Evolutionary conservation across 192 early-diverging fungal species (phyloP).

Genomic region (Glomus cerebriforme): DNA sequence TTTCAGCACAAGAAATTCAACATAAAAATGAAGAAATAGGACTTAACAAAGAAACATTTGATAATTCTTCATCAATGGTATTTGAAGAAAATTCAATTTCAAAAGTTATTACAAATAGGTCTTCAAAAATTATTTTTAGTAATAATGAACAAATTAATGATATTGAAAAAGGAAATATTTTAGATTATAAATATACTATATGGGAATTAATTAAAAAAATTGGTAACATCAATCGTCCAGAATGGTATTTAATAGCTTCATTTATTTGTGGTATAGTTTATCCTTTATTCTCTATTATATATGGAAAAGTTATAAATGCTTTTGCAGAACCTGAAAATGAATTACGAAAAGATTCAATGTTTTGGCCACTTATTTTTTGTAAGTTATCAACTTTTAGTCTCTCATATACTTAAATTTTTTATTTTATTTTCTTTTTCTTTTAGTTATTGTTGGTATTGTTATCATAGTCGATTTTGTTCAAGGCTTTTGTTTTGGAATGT

Average conservation of each 20-base stretch:
- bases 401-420: neutral
- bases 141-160: neutral
- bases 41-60: neutral
- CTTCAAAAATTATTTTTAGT: neutral
- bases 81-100: neutral
- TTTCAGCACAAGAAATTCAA: conserved; percentile 61
- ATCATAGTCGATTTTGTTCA: neutral
- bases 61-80: neutral
- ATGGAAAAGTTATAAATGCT: conserved; percentile 46
- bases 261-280: conserved; percentile 37
- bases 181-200: conserved; percentile 3
- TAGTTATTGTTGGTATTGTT: neutral
- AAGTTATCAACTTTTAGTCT: conserved; percentile 19
- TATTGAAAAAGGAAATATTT: neutral
- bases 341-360: conserved; percentile 37
- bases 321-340: too few species aligned
- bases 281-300: conserved; percentile 76
- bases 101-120: neutral
- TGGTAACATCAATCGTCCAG: neutral
- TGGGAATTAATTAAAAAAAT: conserved; percentile 19
- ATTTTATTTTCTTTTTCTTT: neutral
- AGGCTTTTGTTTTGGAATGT: conserved; percentile 33
- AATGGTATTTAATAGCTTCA: neutral
- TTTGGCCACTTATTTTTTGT: conserved; percentile 53
- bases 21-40: neutral